Base-by-base conservation (phyloP, 2,329 filamentous ascomycete species). In the Waltergamsia citrina region DNA sequence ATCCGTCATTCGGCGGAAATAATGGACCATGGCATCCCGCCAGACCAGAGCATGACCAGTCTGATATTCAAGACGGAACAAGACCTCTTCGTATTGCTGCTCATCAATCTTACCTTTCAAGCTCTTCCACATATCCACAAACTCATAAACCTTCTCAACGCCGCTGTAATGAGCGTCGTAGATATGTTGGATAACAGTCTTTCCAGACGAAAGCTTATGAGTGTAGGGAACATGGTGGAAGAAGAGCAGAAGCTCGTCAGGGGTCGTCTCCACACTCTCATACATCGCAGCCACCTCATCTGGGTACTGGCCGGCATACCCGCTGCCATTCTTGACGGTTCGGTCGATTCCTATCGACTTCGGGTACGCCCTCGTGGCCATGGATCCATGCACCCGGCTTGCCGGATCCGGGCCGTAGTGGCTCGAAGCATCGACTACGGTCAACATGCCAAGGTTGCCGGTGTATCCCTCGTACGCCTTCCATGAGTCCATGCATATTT, bases 151-250 rank as follows among this genome's bases (percentile, higher is more conserved):
- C 1, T 63, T 70, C n/a, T 63, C 65, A 5, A 75, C 70, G 6
- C 75, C 75, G 7, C 55, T 52, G 41, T 79, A 78, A 40, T 79
- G 75, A 1, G 73, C 71, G 39, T 79, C 68, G 45, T 79, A 79
- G 50, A 79, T 77, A 45, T 78, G 72, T 45, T 79, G 75, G 34
- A 79, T 78, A 3, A 85, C 76, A 0, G 79, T 81, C 52, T 78
- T 72, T 8, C 77, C 75, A 1, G 69, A 74, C 8, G 74, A 63
- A 2, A 85, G 64, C 7, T 50, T 53, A 25, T 81, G 71, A 0
- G 74, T 81, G 49, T 81, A 85, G 4, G 69, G 68, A 0, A 85
- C 76, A 46, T 85, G 81, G 50, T 85, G 81, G 56, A 85, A 85
- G 80, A 80, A 85, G 3, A 85, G 60, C 3, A 85, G 53, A 1